phyloP scores from a whole-genome alignment of 352 stramenopile species.

The Elongisporangium prolatum region DNA sequence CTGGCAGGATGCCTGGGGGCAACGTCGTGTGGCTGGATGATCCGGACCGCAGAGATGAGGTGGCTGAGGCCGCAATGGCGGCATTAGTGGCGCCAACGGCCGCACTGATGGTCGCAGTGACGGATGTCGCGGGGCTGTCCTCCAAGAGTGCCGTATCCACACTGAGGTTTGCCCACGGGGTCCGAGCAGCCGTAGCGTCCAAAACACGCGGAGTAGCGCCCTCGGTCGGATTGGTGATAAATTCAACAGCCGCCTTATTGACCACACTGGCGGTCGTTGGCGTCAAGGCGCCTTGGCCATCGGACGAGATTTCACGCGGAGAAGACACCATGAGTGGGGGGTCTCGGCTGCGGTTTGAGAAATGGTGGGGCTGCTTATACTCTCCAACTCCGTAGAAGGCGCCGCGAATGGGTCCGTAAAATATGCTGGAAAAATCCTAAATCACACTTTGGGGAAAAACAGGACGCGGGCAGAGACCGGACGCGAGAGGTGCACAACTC shows the following conservation, averaged over 20 bases:
- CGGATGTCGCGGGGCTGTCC: slow-evolving; percentile 5
- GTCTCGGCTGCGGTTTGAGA: not conserved
- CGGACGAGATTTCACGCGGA: slow-evolving; percentile 69
- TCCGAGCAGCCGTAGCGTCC: slow-evolving; percentile 32
- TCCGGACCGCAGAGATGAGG: slow-evolving; percentile 47
- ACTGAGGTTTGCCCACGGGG: slow-evolving; percentile 71
- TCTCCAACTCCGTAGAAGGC: slow-evolving; percentile 7
- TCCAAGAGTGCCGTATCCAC: slow-evolving; percentile 38
- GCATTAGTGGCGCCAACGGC: not conserved
- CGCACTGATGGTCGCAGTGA: slow-evolving; percentile 5
- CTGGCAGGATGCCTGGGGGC: slow-evolving; percentile 54
- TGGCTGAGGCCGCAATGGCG: slow-evolving; percentile 16
- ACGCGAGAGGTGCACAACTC: not conserved
- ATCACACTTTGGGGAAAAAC: not conserved
- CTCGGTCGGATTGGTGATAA: slow-evolving; percentile 15
- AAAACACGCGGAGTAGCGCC: slow-evolving; percentile 52
- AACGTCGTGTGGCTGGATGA: slow-evolving; percentile 32
- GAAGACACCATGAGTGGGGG: slow-evolving; percentile 10
- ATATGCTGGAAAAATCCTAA: not conserved
- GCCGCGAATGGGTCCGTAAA: slow-evolving; percentile 1
- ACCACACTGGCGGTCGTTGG: slow-evolving; percentile 55
- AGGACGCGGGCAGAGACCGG: not conserved
- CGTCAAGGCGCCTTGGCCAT: slow-evolving; percentile 59
- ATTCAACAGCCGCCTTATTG: slow-evolving; percentile 27
- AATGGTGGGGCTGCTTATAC: not conserved